Evolutionary conservation across 1,284 basidiomycete species (phyloP).

Genomic region (Bjerkandera adusta): DNA sequence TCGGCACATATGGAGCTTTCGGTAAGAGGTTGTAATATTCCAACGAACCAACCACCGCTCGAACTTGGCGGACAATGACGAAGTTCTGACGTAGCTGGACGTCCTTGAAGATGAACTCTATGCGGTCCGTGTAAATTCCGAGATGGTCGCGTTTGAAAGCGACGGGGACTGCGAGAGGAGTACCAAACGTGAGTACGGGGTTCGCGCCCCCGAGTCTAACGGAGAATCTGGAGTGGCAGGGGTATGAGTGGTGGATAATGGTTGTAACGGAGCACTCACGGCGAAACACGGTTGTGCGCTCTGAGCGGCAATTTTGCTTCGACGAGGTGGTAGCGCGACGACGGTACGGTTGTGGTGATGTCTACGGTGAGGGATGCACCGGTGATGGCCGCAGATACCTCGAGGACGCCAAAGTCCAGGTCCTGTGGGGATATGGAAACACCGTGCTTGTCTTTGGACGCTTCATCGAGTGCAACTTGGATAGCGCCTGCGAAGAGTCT

Average conservation of each 20-base stretch:
- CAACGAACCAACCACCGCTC: conserved; percentile 30
- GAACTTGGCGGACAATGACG: conserved; percentile 32
- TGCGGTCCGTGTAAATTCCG: conserved; percentile 45
- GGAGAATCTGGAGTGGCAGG: conserved; percentile 32
- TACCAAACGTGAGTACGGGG: conserved; percentile 24
- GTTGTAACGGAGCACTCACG: conserved; percentile 29
- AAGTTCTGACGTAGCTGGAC: conserved; percentile 27
- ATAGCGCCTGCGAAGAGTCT: conserved; percentile 15
- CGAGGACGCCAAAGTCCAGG: conserved; percentile 37
- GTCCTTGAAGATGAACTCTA: conserved; percentile 37
- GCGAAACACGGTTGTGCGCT: conserved; percentile 28
- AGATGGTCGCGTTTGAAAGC: conserved; percentile 34
- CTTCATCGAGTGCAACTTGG: conserved; percentile 23
- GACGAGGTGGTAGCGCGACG: conserved; percentile 29
- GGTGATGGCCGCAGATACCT: conserved; percentile 23
- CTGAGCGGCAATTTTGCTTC: conserved; percentile 35
- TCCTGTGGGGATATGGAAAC: conserved; percentile 22
- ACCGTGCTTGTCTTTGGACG: conserved; percentile 23
- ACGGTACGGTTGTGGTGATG: conserved; percentile 32
- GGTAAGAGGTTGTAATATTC: conserved; percentile 53
- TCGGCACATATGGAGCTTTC: conserved; percentile 49
- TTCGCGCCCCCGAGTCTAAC: conserved; percentile 16
- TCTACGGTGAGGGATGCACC: conserved; percentile 23
- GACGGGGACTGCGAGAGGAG: conserved; percentile 32
- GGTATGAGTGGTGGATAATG: background rate